A percentile compares a stretch with the other conserved stretches of the same genome.
Conservation (phyloP, 768 basidiomycete species). For the Lactarius quietus region DNA sequence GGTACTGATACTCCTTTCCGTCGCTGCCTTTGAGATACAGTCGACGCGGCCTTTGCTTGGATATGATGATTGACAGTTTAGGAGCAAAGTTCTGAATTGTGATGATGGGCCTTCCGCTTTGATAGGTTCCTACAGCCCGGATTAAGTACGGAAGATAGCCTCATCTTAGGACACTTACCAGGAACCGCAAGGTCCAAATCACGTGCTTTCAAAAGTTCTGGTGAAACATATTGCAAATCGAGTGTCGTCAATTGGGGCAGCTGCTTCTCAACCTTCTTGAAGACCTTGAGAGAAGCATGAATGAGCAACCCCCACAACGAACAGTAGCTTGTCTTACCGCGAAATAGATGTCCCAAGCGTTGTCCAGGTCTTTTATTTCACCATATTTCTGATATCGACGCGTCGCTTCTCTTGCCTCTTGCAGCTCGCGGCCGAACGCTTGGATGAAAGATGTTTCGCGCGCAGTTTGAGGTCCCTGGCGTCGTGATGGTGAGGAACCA, state of each 20-base stretch:
- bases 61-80: constrained; percentile 89
- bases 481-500: constrained; percentile 5
- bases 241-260: constrained; percentile 83
- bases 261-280: constrained; percentile 95
- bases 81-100: constrained; percentile 81
- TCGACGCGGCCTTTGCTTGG: constrained; percentile 93
- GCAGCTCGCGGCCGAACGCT: constrained; percentile 87
- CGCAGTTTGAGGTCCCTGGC: constrained; percentile 86
- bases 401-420: constrained; percentile 89
- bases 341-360: constrained; percentile 99
- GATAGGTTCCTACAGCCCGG: constrained; percentile 73
- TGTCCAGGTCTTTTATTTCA: constrained; percentile 87
- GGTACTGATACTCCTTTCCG: constrained; percentile 88
- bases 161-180: constrained; percentile 45
- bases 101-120: constrained; percentile 79
- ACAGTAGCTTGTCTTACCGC: constrained; percentile 48
- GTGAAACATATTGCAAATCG: constrained; percentile 97
- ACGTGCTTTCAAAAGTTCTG: constrained; percentile 80
- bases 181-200: constrained; percentile 95
- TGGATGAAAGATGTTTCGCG: constrained; percentile 95
- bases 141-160: not conserved
- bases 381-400: constrained; percentile 81
- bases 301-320: not conserved
- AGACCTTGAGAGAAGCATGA: constrained; percentile 53
- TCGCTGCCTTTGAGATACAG: constrained; percentile 86